A percentile compares a stretch with the other conserved stretches of the same genome.
Conservation (phyloP, 768 basidiomycete genomes). For the Arthromyces matolae region DNA sequence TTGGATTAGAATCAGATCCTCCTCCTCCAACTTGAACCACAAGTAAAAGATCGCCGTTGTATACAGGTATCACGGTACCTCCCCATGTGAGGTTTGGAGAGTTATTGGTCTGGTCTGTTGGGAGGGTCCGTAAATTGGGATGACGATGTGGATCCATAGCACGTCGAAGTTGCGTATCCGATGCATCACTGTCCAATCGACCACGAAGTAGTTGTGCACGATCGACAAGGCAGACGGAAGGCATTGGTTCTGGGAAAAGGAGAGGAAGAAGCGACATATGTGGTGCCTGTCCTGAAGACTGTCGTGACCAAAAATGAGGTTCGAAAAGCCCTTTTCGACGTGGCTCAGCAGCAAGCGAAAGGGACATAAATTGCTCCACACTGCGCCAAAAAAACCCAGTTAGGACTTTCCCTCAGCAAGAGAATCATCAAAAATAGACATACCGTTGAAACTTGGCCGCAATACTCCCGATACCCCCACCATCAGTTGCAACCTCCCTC, state of each 20-base stretch:
- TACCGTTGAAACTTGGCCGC: conserved; percentile 63
- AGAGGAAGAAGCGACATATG: conserved; percentile 58
- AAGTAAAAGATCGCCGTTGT: conserved; percentile 70
- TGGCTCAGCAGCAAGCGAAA: conserved; percentile 74
- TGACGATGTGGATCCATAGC: conserved; percentile 45
- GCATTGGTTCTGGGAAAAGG: conserved; percentile 73
- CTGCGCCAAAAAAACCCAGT: conserved; percentile 28
- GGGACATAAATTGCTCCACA: conserved; percentile 73
- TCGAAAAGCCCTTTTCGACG: conserved; percentile 72
- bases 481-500: conserved; percentile 43
- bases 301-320: conserved; percentile 68
- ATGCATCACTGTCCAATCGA: conserved; percentile 65
- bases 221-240: conserved; percentile 64
- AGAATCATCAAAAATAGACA: background rate
- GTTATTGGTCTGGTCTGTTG: conserved; percentile 29
- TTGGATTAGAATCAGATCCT: conserved; percentile 40
- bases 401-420: background rate
- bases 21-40: conserved; percentile 57
- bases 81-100: conserved; percentile 45
- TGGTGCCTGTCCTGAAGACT: conserved; percentile 31
- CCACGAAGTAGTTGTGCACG: conserved; percentile 60
- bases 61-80: conserved; percentile 69
- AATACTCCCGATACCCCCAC: conserved; percentile 37
- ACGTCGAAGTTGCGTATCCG: conserved; percentile 59
- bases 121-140: conserved; percentile 30